phyloP scores from a whole-genome alignment of 2,329 filamentous ascomycete genomes.

The Xylaria sp. region DNA sequence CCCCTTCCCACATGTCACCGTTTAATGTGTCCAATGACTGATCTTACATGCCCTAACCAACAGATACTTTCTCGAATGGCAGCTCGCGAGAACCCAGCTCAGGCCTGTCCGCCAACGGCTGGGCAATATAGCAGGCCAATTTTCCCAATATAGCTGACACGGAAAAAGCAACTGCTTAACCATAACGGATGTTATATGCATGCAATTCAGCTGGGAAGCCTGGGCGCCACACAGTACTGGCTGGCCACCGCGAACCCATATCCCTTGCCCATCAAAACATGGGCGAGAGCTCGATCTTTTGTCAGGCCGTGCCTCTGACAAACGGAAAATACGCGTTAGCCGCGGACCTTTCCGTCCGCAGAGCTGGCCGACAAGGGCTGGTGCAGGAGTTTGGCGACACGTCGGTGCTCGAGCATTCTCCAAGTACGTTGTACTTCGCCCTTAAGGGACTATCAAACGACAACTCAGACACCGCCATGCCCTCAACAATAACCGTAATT shows the following conservation, averaged over 20 bases:
- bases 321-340: conserved; percentile 35
- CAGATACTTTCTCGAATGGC: neutral
- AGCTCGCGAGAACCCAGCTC: conserved; percentile 16
- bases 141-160: conserved; percentile 16
- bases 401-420: conserved; percentile 23
- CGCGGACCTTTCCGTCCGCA: conserved; percentile 8
- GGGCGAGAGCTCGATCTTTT: conserved; percentile 16
- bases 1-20: conserved; percentile 2
- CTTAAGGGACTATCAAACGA: neutral
- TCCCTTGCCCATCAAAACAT: conserved; percentile 26
- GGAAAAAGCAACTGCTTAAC: conserved; percentile 28
- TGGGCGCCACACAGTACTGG: conserved; percentile 28
- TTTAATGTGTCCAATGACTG: neutral
- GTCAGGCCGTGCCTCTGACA: conserved; percentile 22
- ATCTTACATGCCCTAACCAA: conserved; percentile 5
- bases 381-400: conserved; percentile 26
- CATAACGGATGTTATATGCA: conserved; percentile 21
- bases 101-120: conserved; percentile 15
- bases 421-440: neutral
- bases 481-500: conserved; percentile 8
- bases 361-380: conserved; percentile 20
- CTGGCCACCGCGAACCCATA: conserved; percentile 25
- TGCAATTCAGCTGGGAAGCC: conserved; percentile 29
- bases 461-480: neutral
- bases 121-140: conserved; percentile 16